Evolutionary conservation across 176 grass and related monocot species (phyloP), one percentile per base, ranked within the genome.

Genomic region (Rhynchospora breviuscula): DNA sequence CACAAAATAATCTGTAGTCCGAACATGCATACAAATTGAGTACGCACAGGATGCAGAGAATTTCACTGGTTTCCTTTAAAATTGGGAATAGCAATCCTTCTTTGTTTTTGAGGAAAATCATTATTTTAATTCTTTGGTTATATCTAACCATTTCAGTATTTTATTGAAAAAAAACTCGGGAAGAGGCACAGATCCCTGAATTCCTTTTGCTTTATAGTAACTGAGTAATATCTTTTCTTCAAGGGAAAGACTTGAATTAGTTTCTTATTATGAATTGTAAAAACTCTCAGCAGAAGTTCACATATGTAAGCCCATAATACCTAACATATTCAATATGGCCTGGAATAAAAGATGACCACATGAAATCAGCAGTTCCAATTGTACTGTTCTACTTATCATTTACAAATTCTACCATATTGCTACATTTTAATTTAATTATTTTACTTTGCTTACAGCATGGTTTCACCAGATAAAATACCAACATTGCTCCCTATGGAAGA

Each of bases 401-500:
- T 77, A 29, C 23, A 54, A 54, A 54, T 77, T 77, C 22, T 77
- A 77, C 73, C 10, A 1, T 45, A 44, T 67, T 77, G 31, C 4
- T 54, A 56, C 49, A 18, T 56, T 1, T 77, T 31, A 77, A 77
- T 56, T 56, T 29, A 52, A 54, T 8, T 9, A 53, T 4, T 67
- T 53, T 11, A 57, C 29, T 62, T 19, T 26, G 15, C 45, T 82
- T 14, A 7, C 25, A 82, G 80, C 15, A 53, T 82, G 80, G 22
- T 82, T 82, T 59, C 68, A 48, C 56, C 80, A 22, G 87, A 85
- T 84, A 89, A 87, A 81, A 68, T 67, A 22, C 84, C 87, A 76
- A 65, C 86, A 60, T 62, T 89, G 59, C 23, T 91, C 81, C 69
- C 89, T 82, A 33, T 86, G 63, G 91, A 95, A 91, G 90, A 80